Evolutionary conservation across 768 basidiomycete species (phyloP), one percentile per base, ranked within the genome.

Genomic region (Hydnum rufescens): DNA sequence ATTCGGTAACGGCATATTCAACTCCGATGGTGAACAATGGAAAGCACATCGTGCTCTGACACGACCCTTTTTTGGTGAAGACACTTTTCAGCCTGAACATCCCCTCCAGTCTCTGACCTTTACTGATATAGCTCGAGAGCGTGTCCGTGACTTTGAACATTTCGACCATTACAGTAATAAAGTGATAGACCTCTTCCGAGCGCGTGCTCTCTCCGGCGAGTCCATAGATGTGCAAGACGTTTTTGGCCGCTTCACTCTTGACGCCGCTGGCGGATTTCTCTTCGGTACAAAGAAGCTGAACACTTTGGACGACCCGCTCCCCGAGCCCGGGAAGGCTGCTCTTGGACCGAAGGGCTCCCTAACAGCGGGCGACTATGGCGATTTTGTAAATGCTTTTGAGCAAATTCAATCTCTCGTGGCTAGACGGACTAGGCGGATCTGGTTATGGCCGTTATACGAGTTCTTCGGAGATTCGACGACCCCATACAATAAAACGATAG

Each of bases 1-100:
- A 42, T 55, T 64, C 4, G 65, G 64, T 2, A 60, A 61, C 51
- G 65, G 65, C 4, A 65, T 66, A 13, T 66, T 66, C 58, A 61
- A 60, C 22, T 55, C 60, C 2, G 64, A 65, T 56, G 62, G 63
- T 3, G 58, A 58, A 2, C 49, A 57, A 32, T 62, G 61, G 58
- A 63, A 57, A 52, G 60, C 60, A 49, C 64, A 64, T 42, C 60
- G 64, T 4, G 47, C 55, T 5, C 34, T 62, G 1, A 58, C 59
- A 23, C 55, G 63, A 31, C 63, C 64, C 3, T 65, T 63, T 59
- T 64, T 65, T 34, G 54, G 55, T 56, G 26, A 23, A 52, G 36
- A 32, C 28, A 16, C 25, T 19, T 34, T 26, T 46, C 16, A 13
- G n/a, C 8, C 6, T 16, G 18, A 4, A 26, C 34, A 3, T 42